Conservation (phyloP, 164 flowering plant species). For the Pachysandra terminalis region DNA sequence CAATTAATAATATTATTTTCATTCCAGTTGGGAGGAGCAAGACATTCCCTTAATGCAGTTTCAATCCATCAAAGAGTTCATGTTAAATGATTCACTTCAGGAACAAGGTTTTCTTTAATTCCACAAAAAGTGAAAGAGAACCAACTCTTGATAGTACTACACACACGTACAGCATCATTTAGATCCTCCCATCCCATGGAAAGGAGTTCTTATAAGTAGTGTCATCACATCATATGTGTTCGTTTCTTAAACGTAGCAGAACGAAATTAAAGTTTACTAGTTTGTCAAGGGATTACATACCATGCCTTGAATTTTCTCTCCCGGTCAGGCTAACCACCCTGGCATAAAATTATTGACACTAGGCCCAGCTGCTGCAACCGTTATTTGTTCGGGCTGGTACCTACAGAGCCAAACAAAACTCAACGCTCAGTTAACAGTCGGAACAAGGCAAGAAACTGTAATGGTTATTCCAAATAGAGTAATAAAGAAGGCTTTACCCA, state of each 20-base stretch:
- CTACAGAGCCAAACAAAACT: slow-evolving; percentile 5
- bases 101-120: no score
- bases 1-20: no score
- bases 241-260: background rate
- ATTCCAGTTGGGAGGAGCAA: no score
- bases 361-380: slow-evolving; percentile 61
- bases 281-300: background rate
- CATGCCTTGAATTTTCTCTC: background rate
- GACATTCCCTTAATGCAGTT: no score
- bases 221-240: no score
- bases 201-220: background rate
- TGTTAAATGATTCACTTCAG: no score
- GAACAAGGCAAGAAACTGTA: background rate
- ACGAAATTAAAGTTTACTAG: background rate
- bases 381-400: slow-evolving; percentile 51
- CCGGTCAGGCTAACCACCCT: slow-evolving; percentile 67
- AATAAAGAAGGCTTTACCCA: slow-evolving; percentile 41
- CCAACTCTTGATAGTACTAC: no score
- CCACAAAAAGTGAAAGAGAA: no score
- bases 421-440: background rate
- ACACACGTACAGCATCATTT: background rate
- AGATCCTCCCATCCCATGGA: background rate
- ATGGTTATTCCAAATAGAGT: background rate
- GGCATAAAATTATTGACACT: slow-evolving; percentile 68
- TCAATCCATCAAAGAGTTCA: no score